Base-by-base conservation (phyloP, 495 filamentous ascomycete species). In the Aspergillus ellipticus region DNA sequence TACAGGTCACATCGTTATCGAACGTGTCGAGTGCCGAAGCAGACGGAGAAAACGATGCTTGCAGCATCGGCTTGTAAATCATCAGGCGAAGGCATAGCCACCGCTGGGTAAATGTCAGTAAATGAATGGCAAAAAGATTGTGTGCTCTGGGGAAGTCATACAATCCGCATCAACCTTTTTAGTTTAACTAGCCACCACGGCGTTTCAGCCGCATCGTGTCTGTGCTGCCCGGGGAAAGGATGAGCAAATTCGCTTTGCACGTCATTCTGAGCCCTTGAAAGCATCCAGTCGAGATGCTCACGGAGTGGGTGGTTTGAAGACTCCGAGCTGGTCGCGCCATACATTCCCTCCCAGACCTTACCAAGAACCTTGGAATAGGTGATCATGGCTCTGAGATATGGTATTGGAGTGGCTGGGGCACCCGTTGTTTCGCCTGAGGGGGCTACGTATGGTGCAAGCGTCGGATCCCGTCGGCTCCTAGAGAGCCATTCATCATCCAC, bases 261-360 rank as follows among this genome's bases (percentile, higher is more conserved):
- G 0, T 54, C 59, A 16, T 42, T 57, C 29, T 67, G 65, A n/a
- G 65, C 63, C 39, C 60, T 56, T 2, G 41, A 48, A 21, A 61
- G 57, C 2, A 62, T 35, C n/a, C 58, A 57, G 33, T 63, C 62
- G 11, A 64, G 19, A n/a, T 64, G 62, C 37, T 67, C 59, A 16
- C 58, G 57, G 6, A 66, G 37, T 41, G 62, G 49, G 20, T 19
- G 5, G 15, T 35, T 33, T 10, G 48, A 35, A 20, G 48, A 16
- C 7, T 64, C 55, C 8, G 53, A 56, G 2, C 46, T 63, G 1
- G 52, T 46, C 16, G 56, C 63, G n/a, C 61, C 59, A 42, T 68
- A 68, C 26, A 66, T 47, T 0, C 55, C 59, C 31, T 69, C 66
- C 66, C 66, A 69, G 5, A 69, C 59, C 24, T 66, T 69, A 0